Evolutionary conservation across 2,329 filamentous ascomycete species (phyloP), one percentile per base, ranked within the genome.

Genomic region (Cephalotrichum gorgonifer): DNA sequence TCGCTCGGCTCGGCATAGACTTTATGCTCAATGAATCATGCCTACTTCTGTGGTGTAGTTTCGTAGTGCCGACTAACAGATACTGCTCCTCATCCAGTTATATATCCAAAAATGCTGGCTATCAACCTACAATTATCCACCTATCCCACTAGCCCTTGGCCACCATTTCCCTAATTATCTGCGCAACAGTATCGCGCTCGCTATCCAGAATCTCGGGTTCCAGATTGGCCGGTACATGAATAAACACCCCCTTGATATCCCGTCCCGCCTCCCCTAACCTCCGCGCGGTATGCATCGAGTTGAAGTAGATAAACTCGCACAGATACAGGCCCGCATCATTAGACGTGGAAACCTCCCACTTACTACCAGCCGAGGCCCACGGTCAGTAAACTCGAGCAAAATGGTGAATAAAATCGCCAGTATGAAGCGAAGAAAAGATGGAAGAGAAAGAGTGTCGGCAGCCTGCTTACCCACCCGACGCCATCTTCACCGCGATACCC

Each of bases 241-340:
- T 9, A 20, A 47, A 41, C 15, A 47, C 11, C n/a, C 31, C 45
- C 15, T 15, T 23, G 26, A 41, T 12, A 8, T 12, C 20, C 30
- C 45, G 28, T 4, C 45, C 45, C 15, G 26, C 8, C 15, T 38
- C 14, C 8, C n/a, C 11, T n/a, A 47, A 23, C 7, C 22, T 15
- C 15, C n/a, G 23, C 8, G 45, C 45, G n/a, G 25, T 4, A n/a
- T 41, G 31, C 15, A 47, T 9, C 6, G 45, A 47, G 31, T 26
- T 41, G 22, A 23, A 47, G 26, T 47, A 41, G 26, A 47, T 41
- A 33, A 41, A 47, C 45, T 47, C 45, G 33, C 45, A 47, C 12
- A 47, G 23, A 27, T 28, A 47, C 3, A 47, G 33, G 11, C 45
- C 33, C 3, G 31, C 22, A 12, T 47, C 33, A n/a, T 41, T 26